Evolutionary conservation across 805 yeast species (phyloP), one percentile per base, ranked within the genome.

Genomic region (Metschnikowia picachoensis): DNA sequence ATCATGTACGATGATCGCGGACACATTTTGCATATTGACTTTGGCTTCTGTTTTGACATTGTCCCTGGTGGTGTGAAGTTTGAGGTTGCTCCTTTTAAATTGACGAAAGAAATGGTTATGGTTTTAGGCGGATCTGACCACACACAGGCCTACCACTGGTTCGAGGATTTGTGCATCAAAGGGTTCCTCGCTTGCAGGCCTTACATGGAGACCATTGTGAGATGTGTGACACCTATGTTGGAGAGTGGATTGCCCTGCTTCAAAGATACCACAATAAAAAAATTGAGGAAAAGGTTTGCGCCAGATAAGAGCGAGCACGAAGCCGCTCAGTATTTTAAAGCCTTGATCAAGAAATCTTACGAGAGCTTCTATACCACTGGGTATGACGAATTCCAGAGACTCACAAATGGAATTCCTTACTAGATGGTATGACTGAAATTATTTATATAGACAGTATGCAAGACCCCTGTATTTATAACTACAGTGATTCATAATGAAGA

Each of bases 1-100:
- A 92, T 94, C 52, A 85, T 94, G 87, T 88, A 94, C 60, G 99
- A 94, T 62, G 88, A 84, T 49, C 85, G 87, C 59, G 99, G 99
- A 5, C 97, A 94, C 62, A 80, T 95, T 50, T 71, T 95, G 51
- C 99, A 94, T 66, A 88, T 95, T 66, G 99, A 94, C 69, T 94
- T 94, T 70, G 99, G 99, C 3, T 94, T 94, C 76, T 91, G 97
- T 59, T 95, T 94, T 64, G 99, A 94, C 69, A 94, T 94, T 65
- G 97, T 88, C 30, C 99, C 99, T 9, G 99, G 99, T 54, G 99
- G 99, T 31, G 97, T 94, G 40, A 88, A 84, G 60, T 95, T 94
- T 62, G 99, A 94, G 60, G 96, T 89, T n/a, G 96, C 96, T 1
- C 98, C 99, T 11, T 94, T 94, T 74, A 94, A 94, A 63, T 77